phyloP scores from a whole-genome alignment of 2,329 filamentous ascomycete species.

The Tothia fuscella region DNA sequence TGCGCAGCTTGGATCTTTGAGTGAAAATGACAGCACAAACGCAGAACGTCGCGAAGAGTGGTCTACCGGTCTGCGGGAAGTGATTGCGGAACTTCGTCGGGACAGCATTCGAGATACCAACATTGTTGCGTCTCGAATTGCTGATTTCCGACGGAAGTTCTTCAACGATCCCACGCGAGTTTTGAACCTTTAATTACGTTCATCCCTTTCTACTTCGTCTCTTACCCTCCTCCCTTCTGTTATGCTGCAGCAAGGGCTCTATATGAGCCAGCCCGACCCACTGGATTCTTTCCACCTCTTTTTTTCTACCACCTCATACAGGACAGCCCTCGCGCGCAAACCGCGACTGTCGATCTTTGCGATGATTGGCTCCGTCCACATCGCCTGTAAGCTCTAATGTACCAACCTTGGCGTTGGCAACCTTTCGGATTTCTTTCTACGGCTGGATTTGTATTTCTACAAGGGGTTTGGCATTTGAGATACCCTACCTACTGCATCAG shows the following conservation, averaged over 20 bases:
- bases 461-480: too few relatives aligned
- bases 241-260: background rate
- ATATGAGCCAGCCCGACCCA: too few relatives aligned
- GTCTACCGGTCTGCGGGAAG: slow-evolving; percentile 25
- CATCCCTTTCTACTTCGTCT: background rate
- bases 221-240: background rate
- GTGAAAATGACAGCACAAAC: slow-evolving; percentile 48
- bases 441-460: too few relatives aligned
- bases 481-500: too few relatives aligned
- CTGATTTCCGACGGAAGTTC: slow-evolving; percentile 28
- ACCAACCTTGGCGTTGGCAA: too few relatives aligned
- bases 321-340: too few relatives aligned
- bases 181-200: slow-evolving; percentile 22
- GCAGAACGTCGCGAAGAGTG: slow-evolving; percentile 45
- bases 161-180: slow-evolving; percentile 28
- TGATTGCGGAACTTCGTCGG: slow-evolving; percentile 26
- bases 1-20: slow-evolving; percentile 55
- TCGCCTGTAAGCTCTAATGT: too few relatives aligned
- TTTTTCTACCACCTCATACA: background rate
- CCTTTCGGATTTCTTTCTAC: too few relatives aligned
- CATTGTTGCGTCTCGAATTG: slow-evolving; percentile 26
- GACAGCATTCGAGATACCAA: slow-evolving; percentile 26
- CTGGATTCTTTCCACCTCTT: background rate
- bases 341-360: too few relatives aligned
- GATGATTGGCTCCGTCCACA: too few relatives aligned